Evolutionary conservation across 768 basidiomycete genomes (phyloP).

Genomic region (Hericium coralloides): DNA sequence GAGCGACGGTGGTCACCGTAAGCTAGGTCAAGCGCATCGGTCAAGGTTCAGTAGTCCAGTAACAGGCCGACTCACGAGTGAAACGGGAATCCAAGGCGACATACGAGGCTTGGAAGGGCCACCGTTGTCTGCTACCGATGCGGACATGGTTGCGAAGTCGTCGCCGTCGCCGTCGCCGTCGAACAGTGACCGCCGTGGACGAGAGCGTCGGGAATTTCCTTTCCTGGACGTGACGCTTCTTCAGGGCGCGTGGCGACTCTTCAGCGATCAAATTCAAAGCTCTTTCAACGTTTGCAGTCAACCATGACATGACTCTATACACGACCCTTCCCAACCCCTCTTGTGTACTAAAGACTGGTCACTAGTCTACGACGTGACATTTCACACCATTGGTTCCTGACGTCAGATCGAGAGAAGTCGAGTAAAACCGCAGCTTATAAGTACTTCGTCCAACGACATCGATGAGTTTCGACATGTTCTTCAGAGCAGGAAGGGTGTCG

Average conservation of each 20-base stretch:
- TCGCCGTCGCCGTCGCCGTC: too few relatives aligned
- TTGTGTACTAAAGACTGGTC: too few relatives aligned
- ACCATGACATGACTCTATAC: too few relatives aligned
- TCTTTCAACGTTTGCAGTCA: too few relatives aligned
- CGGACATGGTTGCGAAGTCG: background rate
- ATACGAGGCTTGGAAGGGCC: background rate
- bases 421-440: too few relatives aligned
- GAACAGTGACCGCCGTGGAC: background rate
- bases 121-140: background rate
- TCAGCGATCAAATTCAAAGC: too few relatives aligned
- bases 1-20: slow-evolving; percentile 22
- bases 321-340: too few relatives aligned
- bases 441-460: slow-evolving; percentile 3
- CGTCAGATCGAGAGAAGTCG: too few relatives aligned
- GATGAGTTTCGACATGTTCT: slow-evolving; percentile 2
- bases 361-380: too few relatives aligned
- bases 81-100: slow-evolving; percentile 8
- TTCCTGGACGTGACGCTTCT: background rate
- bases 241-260: background rate
- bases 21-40: slow-evolving; percentile 13
- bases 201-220: background rate
- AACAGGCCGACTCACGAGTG: slow-evolving; percentile 3
- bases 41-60: background rate
- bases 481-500: slow-evolving; percentile 21
- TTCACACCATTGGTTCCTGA: too few relatives aligned